These are phyloP conservation scores for Sporothrix curviconia DNA, from an alignment of 2,329 filamentous ascomycete species.

Conservation along the genomic window DNA sequence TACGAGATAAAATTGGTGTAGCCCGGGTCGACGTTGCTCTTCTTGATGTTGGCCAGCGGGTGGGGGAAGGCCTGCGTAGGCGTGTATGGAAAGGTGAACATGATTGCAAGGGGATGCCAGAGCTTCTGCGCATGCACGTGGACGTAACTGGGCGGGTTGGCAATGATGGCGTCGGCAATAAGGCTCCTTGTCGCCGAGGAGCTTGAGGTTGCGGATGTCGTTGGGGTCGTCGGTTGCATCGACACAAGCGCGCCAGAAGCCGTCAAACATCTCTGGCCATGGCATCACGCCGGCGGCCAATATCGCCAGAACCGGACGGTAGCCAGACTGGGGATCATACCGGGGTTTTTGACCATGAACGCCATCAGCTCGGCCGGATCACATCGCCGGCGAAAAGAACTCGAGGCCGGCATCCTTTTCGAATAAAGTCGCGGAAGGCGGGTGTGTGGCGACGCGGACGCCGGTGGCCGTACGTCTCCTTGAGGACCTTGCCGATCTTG, in stretches of 20 bases:
- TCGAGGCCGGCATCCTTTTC: constrained; percentile 66
- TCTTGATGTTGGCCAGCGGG: constrained; percentile 68
- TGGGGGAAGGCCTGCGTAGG: constrained; percentile 71
- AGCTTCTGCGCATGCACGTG: constrained; percentile 75
- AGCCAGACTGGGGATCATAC: constrained; percentile 67
- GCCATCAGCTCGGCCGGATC: constrained; percentile 78
- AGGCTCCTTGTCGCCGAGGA: constrained; percentile 58
- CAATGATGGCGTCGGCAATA: constrained; percentile 74
- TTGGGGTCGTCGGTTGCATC: constrained; percentile 64
- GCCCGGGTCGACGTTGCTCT: constrained; percentile 61
- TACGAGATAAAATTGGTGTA: constrained; percentile 79
- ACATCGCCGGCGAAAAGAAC: constrained; percentile 74
- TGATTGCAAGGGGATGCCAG: constrained; percentile 75
- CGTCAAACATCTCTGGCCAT: constrained; percentile 81
- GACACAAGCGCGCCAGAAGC: constrained; percentile 74
- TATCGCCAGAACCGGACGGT: constrained; percentile 68
- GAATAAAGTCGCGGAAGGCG: constrained; percentile 69
- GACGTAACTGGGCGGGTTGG: constrained; percentile 72
- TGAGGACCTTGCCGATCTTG: constrained; percentile 64
- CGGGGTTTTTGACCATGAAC: constrained; percentile 82
- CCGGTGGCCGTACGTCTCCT: constrained; percentile 66
- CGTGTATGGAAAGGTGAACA: constrained; percentile 83
- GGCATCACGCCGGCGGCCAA: constrained; percentile 56
- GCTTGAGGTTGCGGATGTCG: constrained; percentile 53
- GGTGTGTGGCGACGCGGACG: constrained; percentile 72